Percentiles rank a stretch among this genome's conserved stretches.
Conservation (phyloP, 2,329 filamentous ascomycete species). For the Diaporthe capsici region DNA sequence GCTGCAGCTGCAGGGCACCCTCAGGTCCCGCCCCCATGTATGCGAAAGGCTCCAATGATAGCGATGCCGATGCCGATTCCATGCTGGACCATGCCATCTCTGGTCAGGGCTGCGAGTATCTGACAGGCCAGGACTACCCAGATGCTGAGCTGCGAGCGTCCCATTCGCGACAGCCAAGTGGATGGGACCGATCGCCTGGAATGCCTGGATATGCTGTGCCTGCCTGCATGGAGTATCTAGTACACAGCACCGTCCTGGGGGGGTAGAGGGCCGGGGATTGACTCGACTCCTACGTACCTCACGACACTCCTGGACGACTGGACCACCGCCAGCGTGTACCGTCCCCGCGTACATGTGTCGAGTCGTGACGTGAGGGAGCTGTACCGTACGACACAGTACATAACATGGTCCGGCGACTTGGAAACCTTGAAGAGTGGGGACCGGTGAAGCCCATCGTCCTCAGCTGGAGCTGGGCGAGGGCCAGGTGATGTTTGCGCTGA, state of each 20-base stretch:
- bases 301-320: not conserved
- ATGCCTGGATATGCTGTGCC: not conserved
- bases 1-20: constrained; percentile 26
- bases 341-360: not conserved
- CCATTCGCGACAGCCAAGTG: not conserved
- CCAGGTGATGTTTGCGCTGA: constrained; percentile 28
- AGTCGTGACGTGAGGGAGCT: not conserved
- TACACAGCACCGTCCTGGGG: not conserved
- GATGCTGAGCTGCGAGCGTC: constrained; percentile 3
- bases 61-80: not conserved
- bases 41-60: constrained; percentile 23
- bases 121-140: constrained; percentile 41
- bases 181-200: constrained; percentile 19
- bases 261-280: not conserved
- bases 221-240: constrained; percentile 11
- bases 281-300: constrained; percentile 29
- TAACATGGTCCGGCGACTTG: not conserved
- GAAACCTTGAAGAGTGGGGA: constrained; percentile 37
- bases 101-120: constrained; percentile 12
- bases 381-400: constrained; percentile 6
- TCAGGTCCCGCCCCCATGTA: constrained; percentile 12
- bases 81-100: constrained; percentile 6
- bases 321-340: not conserved
- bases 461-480: not conserved
- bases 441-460: constrained; percentile 17